phyloP scores from a whole-genome alignment of 441 rosid genomes.

The Populus hybrid region DNA sequence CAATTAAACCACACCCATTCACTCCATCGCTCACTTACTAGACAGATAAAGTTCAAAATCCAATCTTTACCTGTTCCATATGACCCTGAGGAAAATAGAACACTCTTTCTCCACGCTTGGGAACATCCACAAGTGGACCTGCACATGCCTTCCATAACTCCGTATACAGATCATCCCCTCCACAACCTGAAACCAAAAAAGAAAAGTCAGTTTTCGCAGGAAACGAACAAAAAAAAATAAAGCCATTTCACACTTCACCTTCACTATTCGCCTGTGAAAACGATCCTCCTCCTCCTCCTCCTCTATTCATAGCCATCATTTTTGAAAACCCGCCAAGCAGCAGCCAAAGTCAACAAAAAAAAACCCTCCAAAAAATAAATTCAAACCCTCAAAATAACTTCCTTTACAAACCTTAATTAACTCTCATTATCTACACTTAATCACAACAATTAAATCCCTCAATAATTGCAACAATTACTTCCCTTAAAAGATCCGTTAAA shows the following conservation, averaged over 20 bases:
- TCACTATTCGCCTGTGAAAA: conserved; percentile 43
- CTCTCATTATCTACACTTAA: conserved; percentile 24
- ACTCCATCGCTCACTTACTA: neutral
- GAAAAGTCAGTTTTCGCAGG: too few species aligned
- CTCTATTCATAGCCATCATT: conserved; percentile 46
- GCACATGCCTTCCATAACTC: conserved; percentile 52
- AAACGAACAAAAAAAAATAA: too few species aligned
- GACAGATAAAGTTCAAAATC: neutral
- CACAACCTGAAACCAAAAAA: too few species aligned
- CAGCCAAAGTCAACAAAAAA: neutral
- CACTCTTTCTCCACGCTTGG: conserved; percentile 66
- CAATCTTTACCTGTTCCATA: conserved; percentile 67
- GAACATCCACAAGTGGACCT: conserved; percentile 89
- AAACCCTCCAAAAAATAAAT: conserved; percentile 10
- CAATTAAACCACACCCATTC: neutral
- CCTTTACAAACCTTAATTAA: conserved; percentile 3
- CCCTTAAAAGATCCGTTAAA: neutral
- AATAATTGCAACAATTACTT: conserved; percentile 15
- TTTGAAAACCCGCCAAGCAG: conserved; percentile 7
- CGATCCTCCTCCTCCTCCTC: conserved; percentile 32
- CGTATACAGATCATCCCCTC: too few species aligned
- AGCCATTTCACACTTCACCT: neutral
- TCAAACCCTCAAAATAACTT: conserved; percentile 1
- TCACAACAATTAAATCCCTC: conserved; percentile 18
- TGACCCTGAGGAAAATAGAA: conserved; percentile 94